phyloP scores from a whole-genome alignment of 1,284 basidiomycete genomes.

The Anthracocystis walkeri region DNA sequence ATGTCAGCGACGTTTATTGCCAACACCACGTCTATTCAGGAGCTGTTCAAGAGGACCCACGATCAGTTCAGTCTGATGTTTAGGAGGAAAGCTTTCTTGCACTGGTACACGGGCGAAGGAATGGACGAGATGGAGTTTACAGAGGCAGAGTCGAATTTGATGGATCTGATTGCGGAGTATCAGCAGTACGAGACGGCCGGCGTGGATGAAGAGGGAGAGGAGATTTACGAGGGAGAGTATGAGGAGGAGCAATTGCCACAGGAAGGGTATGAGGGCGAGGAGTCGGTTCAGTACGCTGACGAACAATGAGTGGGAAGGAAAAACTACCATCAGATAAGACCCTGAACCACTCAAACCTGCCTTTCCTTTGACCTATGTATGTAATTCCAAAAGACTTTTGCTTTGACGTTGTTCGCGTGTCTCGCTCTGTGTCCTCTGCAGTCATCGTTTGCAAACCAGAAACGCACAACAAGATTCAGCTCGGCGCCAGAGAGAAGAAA shows the following conservation, averaged over 20 bases:
- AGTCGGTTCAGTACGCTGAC: conserved; percentile 43
- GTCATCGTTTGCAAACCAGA: too few relatives aligned
- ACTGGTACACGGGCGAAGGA: conserved; percentile 70
- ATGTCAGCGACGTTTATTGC: conserved; percentile 70
- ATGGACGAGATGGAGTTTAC: conserved; percentile 71
- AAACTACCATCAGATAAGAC: conserved; percentile 4
- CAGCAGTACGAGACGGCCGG: conserved; percentile 68
- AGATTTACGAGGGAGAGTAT: conserved; percentile 52
- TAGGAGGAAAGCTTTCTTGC: conserved; percentile 69
- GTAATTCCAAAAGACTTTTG: not conserved
- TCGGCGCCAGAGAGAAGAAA: too few relatives aligned
- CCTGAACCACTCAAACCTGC: not conserved
- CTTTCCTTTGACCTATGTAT: not conserved
- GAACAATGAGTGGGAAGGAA: conserved; percentile 15
- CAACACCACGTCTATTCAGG: conserved; percentile 69
- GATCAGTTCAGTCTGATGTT: conserved; percentile 69
- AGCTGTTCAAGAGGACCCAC: conserved; percentile 67
- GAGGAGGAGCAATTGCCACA: conserved; percentile 16
- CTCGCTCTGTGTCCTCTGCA: not conserved
- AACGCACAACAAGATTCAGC: too few relatives aligned
- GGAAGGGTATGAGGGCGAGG: conserved; percentile 11
- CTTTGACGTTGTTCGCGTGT: not conserved
- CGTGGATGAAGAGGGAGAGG: conserved; percentile 70
- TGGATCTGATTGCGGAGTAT: conserved; percentile 71
- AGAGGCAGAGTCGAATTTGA: conserved; percentile 69